A percentile compares a stretch with the other conserved stretches of the same genome.
Conservation (phyloP, 2,329 filamentous ascomycete species). For the Beauveria bassiana region DNA sequence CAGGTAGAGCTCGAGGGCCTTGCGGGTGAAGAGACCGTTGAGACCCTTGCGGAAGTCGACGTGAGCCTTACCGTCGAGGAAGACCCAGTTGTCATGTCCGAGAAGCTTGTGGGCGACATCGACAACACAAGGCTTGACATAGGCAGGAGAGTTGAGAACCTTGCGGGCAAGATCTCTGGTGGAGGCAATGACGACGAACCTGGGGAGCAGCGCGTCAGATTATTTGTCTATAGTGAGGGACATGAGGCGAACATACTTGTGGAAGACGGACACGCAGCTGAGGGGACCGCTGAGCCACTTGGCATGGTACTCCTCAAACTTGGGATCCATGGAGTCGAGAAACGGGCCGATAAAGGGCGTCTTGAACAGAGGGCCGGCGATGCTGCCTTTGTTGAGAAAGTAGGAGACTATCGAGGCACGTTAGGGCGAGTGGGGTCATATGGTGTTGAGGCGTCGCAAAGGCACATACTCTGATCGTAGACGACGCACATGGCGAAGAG, state of each 20-base stretch:
- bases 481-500: constrained; percentile 62
- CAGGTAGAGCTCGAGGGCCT: constrained; percentile 79
- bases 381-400: constrained; percentile 65
- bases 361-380: constrained; percentile 68
- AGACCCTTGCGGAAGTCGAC: constrained; percentile 96
- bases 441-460: background rate
- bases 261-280: constrained; percentile 97
- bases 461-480: constrained; percentile 80
- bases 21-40: constrained; percentile 88
- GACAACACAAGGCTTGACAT: constrained; percentile 93
- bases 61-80: constrained; percentile 89
- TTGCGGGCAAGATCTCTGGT: constrained; percentile 93
- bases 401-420: constrained; percentile 56
- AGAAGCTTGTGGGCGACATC: constrained; percentile 91
- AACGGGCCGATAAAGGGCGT: constrained; percentile 92
- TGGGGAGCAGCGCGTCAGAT: constrained; percentile 25
- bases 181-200: constrained; percentile 94
- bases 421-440: background rate
- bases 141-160: constrained; percentile 88
- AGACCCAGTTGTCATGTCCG: constrained; percentile 90
- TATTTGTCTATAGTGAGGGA: background rate
- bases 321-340: constrained; percentile 81
- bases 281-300: constrained; percentile 90
- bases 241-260: constrained; percentile 61
- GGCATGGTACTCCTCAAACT: constrained; percentile 81